phyloP scores from a whole-genome alignment of 106 monocot genomes.

The Posidonia australis region DNA sequence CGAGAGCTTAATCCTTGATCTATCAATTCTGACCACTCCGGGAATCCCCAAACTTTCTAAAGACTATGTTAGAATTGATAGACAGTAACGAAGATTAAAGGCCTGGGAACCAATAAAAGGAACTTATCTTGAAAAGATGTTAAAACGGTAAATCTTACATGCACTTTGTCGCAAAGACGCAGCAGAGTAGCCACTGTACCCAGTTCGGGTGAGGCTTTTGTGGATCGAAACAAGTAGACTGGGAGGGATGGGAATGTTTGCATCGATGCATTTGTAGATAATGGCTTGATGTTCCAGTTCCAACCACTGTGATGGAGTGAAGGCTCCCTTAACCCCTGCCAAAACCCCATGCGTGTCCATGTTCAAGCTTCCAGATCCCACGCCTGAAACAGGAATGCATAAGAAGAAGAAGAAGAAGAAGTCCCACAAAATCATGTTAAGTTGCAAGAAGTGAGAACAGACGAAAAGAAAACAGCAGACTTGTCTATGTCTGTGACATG shows the following conservation, averaged over 20 bases:
- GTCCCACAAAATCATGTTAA: too few species aligned
- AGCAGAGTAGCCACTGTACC: constrained; percentile 26
- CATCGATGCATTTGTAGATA: constrained; percentile 75
- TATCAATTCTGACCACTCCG: too few species aligned
- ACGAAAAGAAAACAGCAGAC: too few species aligned
- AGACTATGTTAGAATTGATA: too few species aligned
- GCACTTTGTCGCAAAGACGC: constrained; percentile 15
- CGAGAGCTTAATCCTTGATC: too few species aligned
- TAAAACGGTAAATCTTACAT: constrained; percentile 23
- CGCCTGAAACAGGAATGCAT: too few species aligned
- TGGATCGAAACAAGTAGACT: constrained; percentile 51
- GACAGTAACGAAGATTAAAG: background rate
- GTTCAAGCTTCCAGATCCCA: too few species aligned
- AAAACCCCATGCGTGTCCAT: too few species aligned
- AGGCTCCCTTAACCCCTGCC: constrained; percentile 37
- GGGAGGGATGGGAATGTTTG: constrained; percentile 53
- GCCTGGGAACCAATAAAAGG: background rate
- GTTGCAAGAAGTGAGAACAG: too few species aligned
- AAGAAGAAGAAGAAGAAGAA: too few species aligned
- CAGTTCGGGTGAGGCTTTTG: constrained; percentile 41
- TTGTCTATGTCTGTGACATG: too few species aligned
- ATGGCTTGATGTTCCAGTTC: constrained; percentile 76
- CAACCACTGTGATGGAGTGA: constrained; percentile 93
- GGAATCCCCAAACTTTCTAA: too few species aligned
- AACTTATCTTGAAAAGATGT: background rate